Conservation (phyloP, 371 early-diverging fungal genomes). For the Lichtheimia hyalospora region DNA sequence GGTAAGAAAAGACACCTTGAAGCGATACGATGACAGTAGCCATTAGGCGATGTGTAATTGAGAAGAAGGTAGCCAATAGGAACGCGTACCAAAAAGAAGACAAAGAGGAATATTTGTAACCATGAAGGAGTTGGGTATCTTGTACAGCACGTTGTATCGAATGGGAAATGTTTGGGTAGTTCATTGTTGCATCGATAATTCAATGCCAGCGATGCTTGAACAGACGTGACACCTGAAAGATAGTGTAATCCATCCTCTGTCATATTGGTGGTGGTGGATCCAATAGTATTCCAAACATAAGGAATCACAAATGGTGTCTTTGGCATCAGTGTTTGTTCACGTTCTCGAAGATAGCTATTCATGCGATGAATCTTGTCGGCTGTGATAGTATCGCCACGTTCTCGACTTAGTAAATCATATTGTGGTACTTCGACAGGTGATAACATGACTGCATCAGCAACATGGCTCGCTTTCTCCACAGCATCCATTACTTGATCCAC, state of each 20-base stretch:
- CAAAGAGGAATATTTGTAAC: conserved; percentile 40
- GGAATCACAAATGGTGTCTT: conserved; percentile 44
- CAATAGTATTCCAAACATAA: conserved; percentile 55
- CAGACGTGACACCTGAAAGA: conserved; percentile 33
- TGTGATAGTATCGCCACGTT: conserved; percentile 37
- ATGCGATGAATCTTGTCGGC: conserved; percentile 46
- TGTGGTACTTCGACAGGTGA: conserved; percentile 40
- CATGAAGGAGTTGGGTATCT: conserved; percentile 49
- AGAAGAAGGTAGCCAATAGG: conserved; percentile 38
- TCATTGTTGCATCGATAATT: conserved; percentile 64
- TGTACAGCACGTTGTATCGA: conserved; percentile 63
- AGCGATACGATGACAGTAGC: too few species aligned
- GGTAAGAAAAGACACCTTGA: not conserved
- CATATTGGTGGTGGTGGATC: conserved; percentile 24
- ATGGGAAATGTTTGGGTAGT: conserved; percentile 43
- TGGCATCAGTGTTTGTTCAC: conserved; percentile 4
- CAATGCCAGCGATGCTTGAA: conserved; percentile 58
- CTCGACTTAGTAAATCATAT: conserved; percentile 29
- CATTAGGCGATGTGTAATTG: conserved; percentile 21
- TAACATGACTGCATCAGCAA: conserved; percentile 38
- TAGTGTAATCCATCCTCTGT: conserved; percentile 70
- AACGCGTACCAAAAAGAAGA: conserved; percentile 45
- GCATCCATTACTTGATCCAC: conserved; percentile 41
- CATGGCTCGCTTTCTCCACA: conserved; percentile 13
- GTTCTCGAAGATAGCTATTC: conserved; percentile 51